Percentiles rank a stretch among this genome's conserved stretches.
These are phyloP conservation scores for Acrocalymma vagum DNA, from an alignment of 2,329 filamentous ascomycete genomes.

Conservation along the genomic window DNA sequence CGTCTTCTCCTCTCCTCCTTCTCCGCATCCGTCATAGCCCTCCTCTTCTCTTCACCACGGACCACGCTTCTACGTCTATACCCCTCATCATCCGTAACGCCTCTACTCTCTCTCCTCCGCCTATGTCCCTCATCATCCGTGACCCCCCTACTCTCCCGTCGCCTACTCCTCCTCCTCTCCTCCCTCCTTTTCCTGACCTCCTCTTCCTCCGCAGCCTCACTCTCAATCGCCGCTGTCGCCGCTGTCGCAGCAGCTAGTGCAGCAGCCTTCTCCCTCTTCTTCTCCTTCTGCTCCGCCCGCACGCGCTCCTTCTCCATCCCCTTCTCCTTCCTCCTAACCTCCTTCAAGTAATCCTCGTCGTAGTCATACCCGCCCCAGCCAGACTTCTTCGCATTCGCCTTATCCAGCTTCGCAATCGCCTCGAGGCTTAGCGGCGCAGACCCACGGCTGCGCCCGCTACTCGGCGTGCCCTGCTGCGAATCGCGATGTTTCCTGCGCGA, in stretches of 20 bases:
- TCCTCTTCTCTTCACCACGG: conserved; percentile 33
- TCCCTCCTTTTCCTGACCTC: conserved; percentile 34
- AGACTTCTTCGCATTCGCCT: conserved; percentile 64
- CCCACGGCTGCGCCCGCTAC: conserved; percentile 35
- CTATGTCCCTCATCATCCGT: conserved; percentile 37
- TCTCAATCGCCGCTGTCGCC: conserved; percentile 33
- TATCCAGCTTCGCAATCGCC: conserved; percentile 72
- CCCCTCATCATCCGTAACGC: conserved; percentile 36
- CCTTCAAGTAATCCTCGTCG: conserved; percentile 47
- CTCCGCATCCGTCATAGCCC: conserved; percentile 38
- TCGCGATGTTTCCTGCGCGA: conserved; percentile 31
- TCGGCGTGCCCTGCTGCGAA: conserved; percentile 25
- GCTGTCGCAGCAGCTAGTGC: conserved; percentile 52
- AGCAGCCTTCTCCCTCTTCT: conserved; percentile 33
- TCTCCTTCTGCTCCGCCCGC: conserved; percentile 43
- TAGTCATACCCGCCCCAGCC: conserved; percentile 54
- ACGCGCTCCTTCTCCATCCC: conserved; percentile 42
- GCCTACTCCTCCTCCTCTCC: conserved; percentile 35
- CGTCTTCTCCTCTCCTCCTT: conserved; percentile 35
- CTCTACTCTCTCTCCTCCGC: conserved; percentile 24
- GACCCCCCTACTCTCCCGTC: conserved; percentile 29
- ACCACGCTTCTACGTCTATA: conserved; percentile 30
- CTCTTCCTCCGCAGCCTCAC: conserved; percentile 32
- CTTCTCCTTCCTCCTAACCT: conserved; percentile 47
- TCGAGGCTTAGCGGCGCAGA: conserved; percentile 58